phyloP scores from a whole-genome alignment of 352 stramenopile species.

The Hyaloperonospora arabidopsidis region DNA sequence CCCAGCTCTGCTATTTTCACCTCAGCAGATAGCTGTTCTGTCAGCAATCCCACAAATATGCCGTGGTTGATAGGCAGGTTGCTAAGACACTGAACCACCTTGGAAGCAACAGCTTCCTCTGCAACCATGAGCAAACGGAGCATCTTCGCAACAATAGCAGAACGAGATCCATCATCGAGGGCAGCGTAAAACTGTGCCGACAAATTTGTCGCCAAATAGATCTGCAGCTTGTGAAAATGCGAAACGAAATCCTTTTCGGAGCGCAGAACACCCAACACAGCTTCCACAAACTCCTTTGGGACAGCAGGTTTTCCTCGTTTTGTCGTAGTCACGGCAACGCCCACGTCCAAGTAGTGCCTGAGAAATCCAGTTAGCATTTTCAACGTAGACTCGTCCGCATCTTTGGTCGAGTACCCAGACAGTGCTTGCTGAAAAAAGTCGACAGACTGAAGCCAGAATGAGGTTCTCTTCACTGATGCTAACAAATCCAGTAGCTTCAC shows the following conservation, averaged over 20 bases:
- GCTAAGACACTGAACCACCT: conserved; percentile 47
- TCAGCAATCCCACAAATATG: conserved; percentile 50
- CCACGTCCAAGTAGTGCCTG: conserved; percentile 41
- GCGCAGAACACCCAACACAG: conserved; percentile 41
- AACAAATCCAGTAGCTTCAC: conserved; percentile 62
- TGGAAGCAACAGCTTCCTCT: conserved; percentile 49
- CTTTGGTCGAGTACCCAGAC: conserved; percentile 14
- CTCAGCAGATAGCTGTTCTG: conserved; percentile 30
- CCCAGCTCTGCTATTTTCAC: conserved; percentile 44
- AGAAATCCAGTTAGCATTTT: conserved; percentile 48
- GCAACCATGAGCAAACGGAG: conserved; percentile 54
- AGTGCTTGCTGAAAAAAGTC: conserved; percentile 57
- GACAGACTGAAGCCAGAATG: conserved; percentile 59
- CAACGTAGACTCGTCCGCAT: background rate
- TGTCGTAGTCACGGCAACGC: conserved; percentile 22
- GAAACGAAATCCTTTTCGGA: conserved; percentile 26
- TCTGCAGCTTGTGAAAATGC: conserved; percentile 38
- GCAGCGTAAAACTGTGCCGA: conserved; percentile 33
- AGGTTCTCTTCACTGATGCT: conserved; percentile 34
- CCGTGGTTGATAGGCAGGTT: conserved; percentile 40
- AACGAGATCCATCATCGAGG: conserved; percentile 44
- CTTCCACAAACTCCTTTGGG: conserved; percentile 52
- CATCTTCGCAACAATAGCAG: conserved; percentile 39
- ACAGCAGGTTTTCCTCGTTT: conserved; percentile 26
- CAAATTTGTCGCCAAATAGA: conserved; percentile 34